Evolutionary conservation across 305 asterid species (phyloP), one percentile per base, ranked within the genome.

Genomic region (Fraxinus sp.): DNA sequence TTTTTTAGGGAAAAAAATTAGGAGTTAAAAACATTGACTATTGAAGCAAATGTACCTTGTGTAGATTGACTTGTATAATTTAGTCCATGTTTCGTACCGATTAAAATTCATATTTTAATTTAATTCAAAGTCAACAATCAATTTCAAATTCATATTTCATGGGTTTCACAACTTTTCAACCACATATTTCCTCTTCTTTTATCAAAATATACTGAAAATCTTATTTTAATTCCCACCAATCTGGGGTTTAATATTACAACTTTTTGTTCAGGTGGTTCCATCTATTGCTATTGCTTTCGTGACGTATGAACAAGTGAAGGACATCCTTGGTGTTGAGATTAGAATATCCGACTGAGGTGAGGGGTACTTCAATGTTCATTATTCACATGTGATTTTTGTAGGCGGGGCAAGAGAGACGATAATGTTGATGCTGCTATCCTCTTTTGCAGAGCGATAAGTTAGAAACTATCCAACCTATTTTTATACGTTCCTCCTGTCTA

Each of bases 201-300:
- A 37, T 39, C 13, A 8, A 39, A 39, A 39, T 39, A 1, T 0
- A 39, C 13, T 39, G 7, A 39, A 39, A 39, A 39, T 8, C 46
- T 39, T 39, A 39, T 39, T 39, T 39, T 39, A 39, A 39, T 8
- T 2, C 46, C 13, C 13, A 39, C 46, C 44, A 37, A 37, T 7
- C 10, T 1, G 3, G 11, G 46, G 0, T 39, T 39, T 49, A 49
- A 49, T 49, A 14, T 49, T 49, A 14, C 20, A 14, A 49, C 59
- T 49, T 49, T 13, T 4, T 49, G 59, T 49, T 14, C 59, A 94
- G 98, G 98, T 94, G 46, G 97, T 94, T 39, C 97, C 97, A 37
- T 94, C 97, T 75, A 94, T 94, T 84, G 96, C 98, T 62, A 91
- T 94, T 78, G 97, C 97, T 3, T 94, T 94, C 37, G 98, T 93